A percentile compares a stretch with the other conserved stretches of the same genome.
Evolutionary conservation across 2,329 filamentous ascomycete species (phyloP).

Genomic region (Cryphonectria carpinicola): DNA sequence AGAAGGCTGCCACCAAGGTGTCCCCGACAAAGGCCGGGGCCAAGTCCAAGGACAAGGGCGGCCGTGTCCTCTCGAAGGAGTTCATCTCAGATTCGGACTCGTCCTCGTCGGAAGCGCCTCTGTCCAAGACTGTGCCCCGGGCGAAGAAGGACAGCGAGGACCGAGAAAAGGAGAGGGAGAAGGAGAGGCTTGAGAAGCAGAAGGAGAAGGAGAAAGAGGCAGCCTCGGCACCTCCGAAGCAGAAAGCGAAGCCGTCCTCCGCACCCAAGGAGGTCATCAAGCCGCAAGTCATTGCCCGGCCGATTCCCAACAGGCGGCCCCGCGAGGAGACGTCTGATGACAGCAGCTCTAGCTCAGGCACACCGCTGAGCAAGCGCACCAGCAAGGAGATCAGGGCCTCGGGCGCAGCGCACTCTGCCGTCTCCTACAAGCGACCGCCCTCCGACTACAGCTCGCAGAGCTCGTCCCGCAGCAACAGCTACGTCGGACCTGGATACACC

Average conservation of each 20-base stretch:
- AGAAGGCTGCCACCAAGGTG: slow-evolving; percentile 44
- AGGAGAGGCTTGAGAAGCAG: slow-evolving; percentile 21
- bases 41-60: slow-evolving; percentile 42
- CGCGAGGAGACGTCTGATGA: slow-evolving; percentile 55
- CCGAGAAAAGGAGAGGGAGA: slow-evolving; percentile 17
- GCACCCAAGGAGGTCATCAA: slow-evolving; percentile 40
- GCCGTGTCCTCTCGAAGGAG: slow-evolving; percentile 57
- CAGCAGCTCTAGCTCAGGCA: slow-evolving; percentile 63
- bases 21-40: slow-evolving; percentile 48
- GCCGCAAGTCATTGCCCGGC: slow-evolving; percentile 34
- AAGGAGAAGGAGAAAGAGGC: slow-evolving; percentile 32
- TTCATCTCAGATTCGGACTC: slow-evolving; percentile 60
- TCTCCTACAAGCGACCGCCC: slow-evolving; percentile 26
- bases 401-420: slow-evolving; percentile 15
- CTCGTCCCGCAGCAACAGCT: slow-evolving; percentile 43
- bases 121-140: slow-evolving; percentile 41
- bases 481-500: slow-evolving; percentile 36
- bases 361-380: slow-evolving; percentile 61
- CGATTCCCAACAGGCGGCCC: slow-evolving; percentile 51
- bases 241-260: slow-evolving; percentile 45
- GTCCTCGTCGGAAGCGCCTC: slow-evolving; percentile 55
- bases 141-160: slow-evolving; percentile 30
- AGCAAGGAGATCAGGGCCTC: slow-evolving; percentile 48
- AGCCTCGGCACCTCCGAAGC: slow-evolving; percentile 30
- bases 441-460: slow-evolving; percentile 53